A percentile compares a stretch with the other conserved stretches of the same genome.
Conservation (phyloP, 768 basidiomycete species). For the Glaciozyma antarctica region DNA sequence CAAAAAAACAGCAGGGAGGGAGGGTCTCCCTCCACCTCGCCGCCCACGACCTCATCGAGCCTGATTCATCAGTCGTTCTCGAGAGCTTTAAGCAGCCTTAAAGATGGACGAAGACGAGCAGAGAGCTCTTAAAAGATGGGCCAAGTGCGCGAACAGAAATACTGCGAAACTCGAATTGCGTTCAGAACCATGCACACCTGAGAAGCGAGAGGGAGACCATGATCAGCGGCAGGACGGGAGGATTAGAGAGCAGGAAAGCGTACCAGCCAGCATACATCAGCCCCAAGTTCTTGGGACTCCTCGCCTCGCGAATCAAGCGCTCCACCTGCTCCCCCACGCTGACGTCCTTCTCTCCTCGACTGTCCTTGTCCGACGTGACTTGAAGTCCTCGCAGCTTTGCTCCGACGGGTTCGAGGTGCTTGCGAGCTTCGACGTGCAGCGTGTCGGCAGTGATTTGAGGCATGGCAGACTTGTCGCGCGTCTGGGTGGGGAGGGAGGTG, state of each 20-base stretch:
- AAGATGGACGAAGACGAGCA: too few species aligned
- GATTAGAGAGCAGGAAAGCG: slow-evolving; percentile 48
- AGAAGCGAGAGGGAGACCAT: too few species aligned
- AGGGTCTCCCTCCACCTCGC: too few species aligned
- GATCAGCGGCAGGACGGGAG: neutral
- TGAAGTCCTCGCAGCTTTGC: slow-evolving; percentile 56
- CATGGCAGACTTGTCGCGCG: neutral
- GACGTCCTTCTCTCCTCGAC: slow-evolving; percentile 49
- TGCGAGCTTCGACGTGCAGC: slow-evolving; percentile 31
- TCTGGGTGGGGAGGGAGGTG: neutral
- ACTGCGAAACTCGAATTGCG: neutral
- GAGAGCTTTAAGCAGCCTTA: too few species aligned
- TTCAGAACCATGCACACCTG: neutral
- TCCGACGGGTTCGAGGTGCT: slow-evolving; percentile 68
- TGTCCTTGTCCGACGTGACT: slow-evolving; percentile 27
- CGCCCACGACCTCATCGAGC: too few species aligned
- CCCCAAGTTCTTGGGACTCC: slow-evolving; percentile 58
- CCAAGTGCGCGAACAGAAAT: neutral
- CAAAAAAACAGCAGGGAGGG: too few species aligned
- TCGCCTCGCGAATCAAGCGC: slow-evolving; percentile 81
- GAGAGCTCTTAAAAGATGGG: neutral
- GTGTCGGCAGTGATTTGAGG: neutral
- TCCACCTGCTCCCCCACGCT: slow-evolving; percentile 84
- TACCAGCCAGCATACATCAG: slow-evolving; percentile 84
- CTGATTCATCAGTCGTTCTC: too few species aligned